A percentile compares a stretch with the other conserved stretches of the same genome.
Conservation (phyloP, 352 stramenopile species). For the Globisporangium sylvaticum region DNA sequence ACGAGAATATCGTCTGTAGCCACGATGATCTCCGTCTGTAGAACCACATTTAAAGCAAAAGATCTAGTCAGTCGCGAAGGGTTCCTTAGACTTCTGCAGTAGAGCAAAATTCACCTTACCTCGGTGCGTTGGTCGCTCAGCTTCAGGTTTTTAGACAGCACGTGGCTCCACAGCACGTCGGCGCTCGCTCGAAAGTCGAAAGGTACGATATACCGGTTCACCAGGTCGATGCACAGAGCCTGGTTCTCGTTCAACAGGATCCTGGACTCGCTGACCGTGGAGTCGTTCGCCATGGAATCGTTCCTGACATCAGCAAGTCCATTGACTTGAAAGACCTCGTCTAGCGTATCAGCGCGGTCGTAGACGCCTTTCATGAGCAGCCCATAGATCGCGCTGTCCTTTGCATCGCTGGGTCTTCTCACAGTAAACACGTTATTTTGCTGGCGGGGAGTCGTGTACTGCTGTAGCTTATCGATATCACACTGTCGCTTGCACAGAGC, state of each 20-base stretch:
- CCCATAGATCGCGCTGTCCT: conserved; percentile 23
- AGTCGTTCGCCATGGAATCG: background rate
- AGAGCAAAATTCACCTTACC: no score
- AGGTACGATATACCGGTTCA: conserved; percentile 1
- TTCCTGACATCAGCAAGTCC: conserved; percentile 20
- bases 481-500: conserved; percentile 25
- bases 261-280: conserved; percentile 15
- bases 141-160: conserved; percentile 27
- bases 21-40: conserved; percentile 15
- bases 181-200: conserved; percentile 16
- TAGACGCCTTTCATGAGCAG: conserved; percentile 23
- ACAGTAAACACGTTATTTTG: background rate
- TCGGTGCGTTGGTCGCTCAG: conserved; percentile 13
- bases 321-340: conserved; percentile 15
- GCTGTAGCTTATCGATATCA: conserved; percentile 20
- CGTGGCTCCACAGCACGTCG: conserved; percentile 27
- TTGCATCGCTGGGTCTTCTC: conserved; percentile 4
- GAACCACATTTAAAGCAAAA: background rate
- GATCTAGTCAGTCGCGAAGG: background rate
- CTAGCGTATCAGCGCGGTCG: conserved; percentile 10
- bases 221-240: conserved; percentile 27
- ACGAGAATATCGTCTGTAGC: conserved; percentile 14
- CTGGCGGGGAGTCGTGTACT: no score
- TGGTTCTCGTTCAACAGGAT: conserved; percentile 33
- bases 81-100: background rate